Evolutionary conservation across 805 yeast species (phyloP).

Genomic region (Schwanniomyces vanrijiae): DNA sequence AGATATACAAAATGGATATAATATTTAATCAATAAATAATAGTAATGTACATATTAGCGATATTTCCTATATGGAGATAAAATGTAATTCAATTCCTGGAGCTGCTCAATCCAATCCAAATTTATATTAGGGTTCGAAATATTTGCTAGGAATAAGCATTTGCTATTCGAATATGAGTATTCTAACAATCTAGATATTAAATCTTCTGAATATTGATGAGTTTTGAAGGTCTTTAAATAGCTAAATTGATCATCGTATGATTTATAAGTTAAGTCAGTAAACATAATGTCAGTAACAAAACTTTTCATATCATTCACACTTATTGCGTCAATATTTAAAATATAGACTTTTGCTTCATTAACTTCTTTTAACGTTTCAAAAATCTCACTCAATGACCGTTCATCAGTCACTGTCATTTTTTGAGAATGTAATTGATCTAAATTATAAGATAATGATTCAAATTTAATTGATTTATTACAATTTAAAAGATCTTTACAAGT

Average conservation of each 20-base stretch:
- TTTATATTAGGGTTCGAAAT: slow-evolving; percentile 13
- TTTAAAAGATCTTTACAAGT: slow-evolving; percentile 9
- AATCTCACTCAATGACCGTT: slow-evolving; percentile 5
- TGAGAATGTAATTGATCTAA: slow-evolving; percentile 13
- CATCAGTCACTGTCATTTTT: slow-evolving; percentile 15
- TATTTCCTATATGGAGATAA: slow-evolving; percentile 14
- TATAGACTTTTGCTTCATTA: slow-evolving; percentile 1
- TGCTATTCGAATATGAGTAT: slow-evolving; percentile 25
- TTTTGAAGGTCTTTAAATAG: background rate
- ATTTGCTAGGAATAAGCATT: slow-evolving; percentile 32
- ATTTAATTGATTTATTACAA: slow-evolving; percentile 2
- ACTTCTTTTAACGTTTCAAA: slow-evolving; percentile 1
- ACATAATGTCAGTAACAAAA: slow-evolving; percentile 11
- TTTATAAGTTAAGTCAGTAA: slow-evolving; percentile 9
- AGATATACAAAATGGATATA: background rate
- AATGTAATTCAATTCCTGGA: slow-evolving; percentile 10
- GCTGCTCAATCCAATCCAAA: background rate
- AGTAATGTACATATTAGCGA: background rate
- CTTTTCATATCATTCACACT: slow-evolving; percentile 2
- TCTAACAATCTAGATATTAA: slow-evolving; percentile 2
- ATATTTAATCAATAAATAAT: background rate
- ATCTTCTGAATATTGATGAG: background rate
- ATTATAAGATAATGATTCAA: background rate
- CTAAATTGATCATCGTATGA: background rate
- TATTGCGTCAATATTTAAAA: slow-evolving; percentile 11